These are phyloP conservation scores for Orbilia oligospora DNA, from an alignment of 2,329 filamentous ascomycete genomes.

Conservation along the genomic window DNA sequence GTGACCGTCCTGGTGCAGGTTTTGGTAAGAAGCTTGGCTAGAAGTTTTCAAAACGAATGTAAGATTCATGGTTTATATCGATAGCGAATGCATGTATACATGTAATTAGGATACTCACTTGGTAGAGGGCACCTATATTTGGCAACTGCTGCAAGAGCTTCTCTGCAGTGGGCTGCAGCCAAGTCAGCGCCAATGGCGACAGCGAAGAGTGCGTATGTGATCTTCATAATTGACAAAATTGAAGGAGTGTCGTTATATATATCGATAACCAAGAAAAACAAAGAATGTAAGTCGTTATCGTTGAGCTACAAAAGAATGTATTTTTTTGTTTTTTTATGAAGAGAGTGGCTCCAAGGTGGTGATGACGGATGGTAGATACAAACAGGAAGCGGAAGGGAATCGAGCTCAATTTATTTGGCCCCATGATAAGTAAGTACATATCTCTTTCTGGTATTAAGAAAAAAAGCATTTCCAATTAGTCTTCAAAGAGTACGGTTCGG, in stretches of 20 bases:
- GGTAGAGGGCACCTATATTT: constrained; percentile 36
- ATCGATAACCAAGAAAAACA: neutral
- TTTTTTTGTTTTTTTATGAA: neutral
- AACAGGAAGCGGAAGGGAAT: neutral
- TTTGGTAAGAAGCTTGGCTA: constrained; percentile 9
- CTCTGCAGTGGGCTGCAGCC: constrained; percentile 28
- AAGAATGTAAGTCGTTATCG: neutral
- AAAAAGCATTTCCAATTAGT: neutral
- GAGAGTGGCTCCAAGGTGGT: neutral
- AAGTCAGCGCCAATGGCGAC: constrained; percentile 38
- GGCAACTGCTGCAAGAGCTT: constrained; percentile 25
- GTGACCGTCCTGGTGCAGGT: constrained; percentile 3
- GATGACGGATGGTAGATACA: neutral
- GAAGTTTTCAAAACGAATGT: neutral
- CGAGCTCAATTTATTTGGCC: neutral
- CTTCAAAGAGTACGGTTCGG: neutral
- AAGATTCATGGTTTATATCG: neutral
- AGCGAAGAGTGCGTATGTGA: constrained; percentile 7
- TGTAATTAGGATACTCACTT: constrained; percentile 8
- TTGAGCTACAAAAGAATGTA: neutral
- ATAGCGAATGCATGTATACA: neutral
- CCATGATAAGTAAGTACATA: neutral
- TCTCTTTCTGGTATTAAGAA: neutral
- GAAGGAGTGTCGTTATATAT: neutral
- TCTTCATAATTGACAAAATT: constrained; percentile 37